Evolutionary conservation across 2,329 filamentous ascomycete genomes (phyloP).

Genomic region (Fusarium sp.): DNA sequence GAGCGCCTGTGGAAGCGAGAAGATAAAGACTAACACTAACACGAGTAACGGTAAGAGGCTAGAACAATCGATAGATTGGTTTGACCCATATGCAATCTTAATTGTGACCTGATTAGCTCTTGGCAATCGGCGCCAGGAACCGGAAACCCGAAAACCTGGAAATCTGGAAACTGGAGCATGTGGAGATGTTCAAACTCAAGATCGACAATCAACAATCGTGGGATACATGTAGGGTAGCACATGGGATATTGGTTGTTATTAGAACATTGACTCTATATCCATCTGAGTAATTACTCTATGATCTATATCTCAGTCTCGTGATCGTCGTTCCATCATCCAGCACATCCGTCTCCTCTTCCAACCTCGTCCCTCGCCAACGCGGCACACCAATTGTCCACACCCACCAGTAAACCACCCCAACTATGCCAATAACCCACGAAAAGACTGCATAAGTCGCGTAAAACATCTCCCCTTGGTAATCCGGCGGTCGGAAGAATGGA

Average conservation of each 20-base stretch:
- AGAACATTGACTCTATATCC: background rate
- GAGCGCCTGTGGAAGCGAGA: background rate
- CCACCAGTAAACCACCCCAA: slow-evolving; percentile 75
- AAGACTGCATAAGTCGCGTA: slow-evolving; percentile 69
- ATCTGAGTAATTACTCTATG: background rate
- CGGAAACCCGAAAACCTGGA: background rate
- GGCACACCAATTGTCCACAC: slow-evolving; percentile 73
- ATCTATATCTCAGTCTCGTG: slow-evolving; percentile 53
- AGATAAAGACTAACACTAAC: background rate
- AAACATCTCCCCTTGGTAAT: slow-evolving; percentile 60
- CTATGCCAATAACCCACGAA: slow-evolving; percentile 65
- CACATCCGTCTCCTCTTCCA: slow-evolving; percentile 72
- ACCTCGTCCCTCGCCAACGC: slow-evolving; percentile 67
- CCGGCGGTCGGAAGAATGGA: slow-evolving; percentile 72
- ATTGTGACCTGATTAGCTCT: background rate
- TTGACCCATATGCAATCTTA: slow-evolving; percentile 31
- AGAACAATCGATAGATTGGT: slow-evolving; percentile 18
- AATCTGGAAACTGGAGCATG: too few species aligned
- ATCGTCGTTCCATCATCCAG: slow-evolving; percentile 76
- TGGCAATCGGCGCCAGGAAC: slow-evolving; percentile 10
- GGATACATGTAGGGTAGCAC: background rate
- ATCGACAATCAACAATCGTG: background rate
- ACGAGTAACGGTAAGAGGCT: slow-evolving; percentile 8
- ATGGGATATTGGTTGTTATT: background rate
- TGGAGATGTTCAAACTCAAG: background rate